Evolutionary conservation across 495 filamentous ascomycete genomes (phyloP), one percentile per base, ranked within the genome.

Genomic region (Aspergillus steynii): DNA sequence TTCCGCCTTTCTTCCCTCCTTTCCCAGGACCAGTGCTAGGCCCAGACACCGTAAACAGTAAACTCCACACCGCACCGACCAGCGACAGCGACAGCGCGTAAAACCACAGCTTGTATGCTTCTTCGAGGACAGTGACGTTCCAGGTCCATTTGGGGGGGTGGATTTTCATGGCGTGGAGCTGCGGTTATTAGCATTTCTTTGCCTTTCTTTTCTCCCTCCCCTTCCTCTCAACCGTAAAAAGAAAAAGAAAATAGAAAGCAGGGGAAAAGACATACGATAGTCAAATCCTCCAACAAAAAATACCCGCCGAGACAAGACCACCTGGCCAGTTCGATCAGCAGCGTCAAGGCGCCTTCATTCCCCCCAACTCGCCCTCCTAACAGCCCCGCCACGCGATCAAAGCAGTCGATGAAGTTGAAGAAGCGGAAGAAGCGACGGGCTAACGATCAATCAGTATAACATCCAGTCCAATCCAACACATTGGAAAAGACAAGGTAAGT

Each of bases 31-130:
- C 2, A 28, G 52, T 59, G 0, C 26, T 47, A 46, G 34, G 51
- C 15, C 28, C n/a, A 27, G 26, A 2, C 49, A 53, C 46, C 20
- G 20, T 20, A 50, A 68, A 69, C 4, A 73, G 57, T 12, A 77
- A 60, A 0, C 52, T 54, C 56, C 67, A 71, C 2, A 73, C 12
- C 10, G 64, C 55, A 7, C 73, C 71, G 0, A 65, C 28, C 7
- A 80, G 5, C 3, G 76, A 77, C 31, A 80, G 61, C 7, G 58
- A 68, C 4, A 90, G 65, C 0, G 80, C 78, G 58, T 85, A 84
- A 56, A 88, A 83, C 87, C 87, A 90, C 66, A 88, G 86, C 56
- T 82, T 76, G 68, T 88, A 85, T 3, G 78, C 85, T 64, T 89
- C 84, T n/a, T 81, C 55, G 50, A 73, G 63, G 2, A 77, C 61